Evolutionary conservation across 257 asterid genomes (phyloP), one percentile per base, ranked within the genome.

Genomic region (Echium plantagineum): DNA sequence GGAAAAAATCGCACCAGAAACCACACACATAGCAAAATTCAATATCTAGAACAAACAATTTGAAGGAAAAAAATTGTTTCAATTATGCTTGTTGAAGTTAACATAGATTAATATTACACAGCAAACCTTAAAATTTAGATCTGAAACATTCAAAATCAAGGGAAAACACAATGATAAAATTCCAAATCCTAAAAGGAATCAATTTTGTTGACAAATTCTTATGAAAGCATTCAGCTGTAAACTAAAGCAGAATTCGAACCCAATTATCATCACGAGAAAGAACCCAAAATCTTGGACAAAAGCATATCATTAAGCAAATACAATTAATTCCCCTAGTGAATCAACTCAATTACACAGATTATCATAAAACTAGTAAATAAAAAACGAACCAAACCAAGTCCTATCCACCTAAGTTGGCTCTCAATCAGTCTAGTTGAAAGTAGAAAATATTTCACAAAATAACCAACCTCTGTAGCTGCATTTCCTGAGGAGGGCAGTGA

Each of bases 401-500:
- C 1, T 24, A 24, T 24, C 26, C 2, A 1, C 1, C 26, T 24
- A 24, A 24, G 26, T 24, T 24, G 26, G 26, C 2, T 24, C 26
- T 24, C 26, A 24, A 24, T 24, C 26, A 24, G 1, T 6, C n/a
- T 52, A 63, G 22, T 5, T 24, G 26, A 15, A 47, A 5, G n/a
- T n/a, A 21, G 38, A 24, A 3, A 7, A 57, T 55, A 16, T 56
- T 21, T 7, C 66, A 60, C n/a, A 20, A 24, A 8, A 19, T 7
- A 57, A n/a, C 81, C 3, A 67, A 93, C 98, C 98, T 89, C 62
- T 86, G 73, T 89, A 93, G 74, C 84, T 80, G 81, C 99, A 93
- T 93, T 84, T 93, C 72, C 96, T 81, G 69, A 93, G 94, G 68
- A 93, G 97, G n/a, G 96, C 95, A 42, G 96, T 69, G 49, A 93